Evolutionary conservation across 2,329 filamentous ascomycete species (phyloP), one percentile per base, ranked within the genome.

Genomic region (Exophiala sideris): DNA sequence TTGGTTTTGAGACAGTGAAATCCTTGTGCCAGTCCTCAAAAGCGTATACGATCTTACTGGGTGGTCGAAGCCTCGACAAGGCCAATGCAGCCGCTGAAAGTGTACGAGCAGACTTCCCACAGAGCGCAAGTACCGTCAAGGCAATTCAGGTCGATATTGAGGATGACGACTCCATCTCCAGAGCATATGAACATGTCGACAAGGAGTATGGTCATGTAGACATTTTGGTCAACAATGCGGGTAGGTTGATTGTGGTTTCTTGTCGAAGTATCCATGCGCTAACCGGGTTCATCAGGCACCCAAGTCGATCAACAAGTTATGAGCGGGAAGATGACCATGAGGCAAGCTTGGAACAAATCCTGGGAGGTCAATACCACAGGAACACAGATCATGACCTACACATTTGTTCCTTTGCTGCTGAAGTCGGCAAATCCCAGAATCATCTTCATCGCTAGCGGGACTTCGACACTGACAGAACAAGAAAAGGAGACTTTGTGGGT

Each of bases 1-100:
- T 87, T 16, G 84, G 84, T 2, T 78, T 76, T 35, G 77, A 86
- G 59, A 75, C 73, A 6, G 76, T 84, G 46, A 82, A 79, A 57
- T 76, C 80, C 1, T 69, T 86, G 0, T 70, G 74, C 41, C 58
- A 68, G 9, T 81, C 82, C 0, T 29, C 65, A 0, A 69, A 68
- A 7, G n/a, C 75, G 1, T 85, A 85, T 65, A 71, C 76, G 7
- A 73, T 87, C 52, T 64, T 85, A 20, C 63, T 87, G 3, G 82
- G 82, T 32, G 75, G 74, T 36, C 78, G 83, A 1, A 74, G 71
- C 1, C 20, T 77, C 0, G 68, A 72, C 2, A 84, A 83, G 48
- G 83, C 74, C 16, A 66, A 80, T 1, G 64, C 64, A 1, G 81
- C 81, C 2, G 71, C 79, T 33, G 51, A 67, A 1, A 58, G 67